A percentile compares a stretch with the other conserved stretches of the same genome.
Conservation (phyloP, 2,329 filamentous ascomycete species). For the Coniochaeta sp. region DNA sequence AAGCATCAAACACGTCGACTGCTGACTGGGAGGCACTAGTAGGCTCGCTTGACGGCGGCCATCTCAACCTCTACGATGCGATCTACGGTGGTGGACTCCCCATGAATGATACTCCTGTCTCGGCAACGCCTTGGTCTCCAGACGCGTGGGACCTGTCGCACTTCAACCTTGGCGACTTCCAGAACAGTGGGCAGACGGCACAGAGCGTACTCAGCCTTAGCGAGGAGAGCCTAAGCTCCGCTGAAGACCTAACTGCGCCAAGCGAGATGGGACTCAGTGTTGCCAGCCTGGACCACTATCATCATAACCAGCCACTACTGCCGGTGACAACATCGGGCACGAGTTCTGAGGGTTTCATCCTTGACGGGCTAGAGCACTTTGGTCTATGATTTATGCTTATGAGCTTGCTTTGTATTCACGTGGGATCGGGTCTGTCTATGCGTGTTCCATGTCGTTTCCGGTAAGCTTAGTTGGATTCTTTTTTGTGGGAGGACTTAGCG, state of each 20-base stretch:
- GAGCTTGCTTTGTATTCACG: background rate
- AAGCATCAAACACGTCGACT: constrained; percentile 42
- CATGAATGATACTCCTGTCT: constrained; percentile 35
- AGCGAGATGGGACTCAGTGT: constrained; percentile 37
- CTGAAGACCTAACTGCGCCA: constrained; percentile 37
- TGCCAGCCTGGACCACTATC: constrained; percentile 25
- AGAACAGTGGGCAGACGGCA: constrained; percentile 29
- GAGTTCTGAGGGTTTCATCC: constrained; percentile 15
- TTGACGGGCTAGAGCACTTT: constrained; percentile 36
- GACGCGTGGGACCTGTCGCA: constrained; percentile 48
- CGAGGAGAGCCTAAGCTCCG: constrained; percentile 50
- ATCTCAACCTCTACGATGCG: constrained; percentile 76
- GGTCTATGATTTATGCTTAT: constrained; percentile 18
- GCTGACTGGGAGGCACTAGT: constrained; percentile 79
- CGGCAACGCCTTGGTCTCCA: constrained; percentile 42
- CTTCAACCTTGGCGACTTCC: constrained; percentile 43
- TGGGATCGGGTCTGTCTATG: background rate
- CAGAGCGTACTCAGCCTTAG: constrained; percentile 50
- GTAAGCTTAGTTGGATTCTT: background rate
- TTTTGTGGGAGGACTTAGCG: background rate
- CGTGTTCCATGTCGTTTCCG: background rate
- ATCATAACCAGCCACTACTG: constrained; percentile 16
- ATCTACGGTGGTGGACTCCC: constrained; percentile 62
- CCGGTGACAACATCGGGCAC: constrained; percentile 10
- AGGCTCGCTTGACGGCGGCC: constrained; percentile 69